phyloP scores from a whole-genome alignment of 2,329 filamentous ascomycete species.

The Stachybotrys chlorohalonatus region DNA sequence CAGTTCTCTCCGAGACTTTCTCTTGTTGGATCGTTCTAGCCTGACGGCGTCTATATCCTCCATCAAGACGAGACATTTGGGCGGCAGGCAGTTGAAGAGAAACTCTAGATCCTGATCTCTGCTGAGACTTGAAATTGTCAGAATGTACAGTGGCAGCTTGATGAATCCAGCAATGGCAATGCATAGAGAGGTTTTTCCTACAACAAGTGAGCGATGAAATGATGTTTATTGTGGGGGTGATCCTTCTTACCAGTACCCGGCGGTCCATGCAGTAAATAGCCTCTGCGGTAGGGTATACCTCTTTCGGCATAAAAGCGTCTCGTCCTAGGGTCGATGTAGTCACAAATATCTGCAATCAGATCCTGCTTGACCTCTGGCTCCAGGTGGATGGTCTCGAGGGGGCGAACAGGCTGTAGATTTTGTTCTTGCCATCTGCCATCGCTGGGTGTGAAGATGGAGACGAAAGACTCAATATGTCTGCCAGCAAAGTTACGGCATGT shows the following conservation, averaged over 20 bases:
- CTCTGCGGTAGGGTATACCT: conserved; percentile 11
- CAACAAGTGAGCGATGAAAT: neutral
- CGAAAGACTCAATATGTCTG: neutral
- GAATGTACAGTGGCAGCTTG: conserved; percentile 1
- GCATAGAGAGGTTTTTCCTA: conserved; percentile 1
- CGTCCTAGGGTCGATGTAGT: conserved; percentile 8
- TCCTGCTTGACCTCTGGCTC: conserved; percentile 7
- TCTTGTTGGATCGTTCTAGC: neutral
- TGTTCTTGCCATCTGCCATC: neutral
- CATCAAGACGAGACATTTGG: conserved; percentile 1
- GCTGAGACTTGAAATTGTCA: neutral
- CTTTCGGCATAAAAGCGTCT: conserved; percentile 6
- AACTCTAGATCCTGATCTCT: neutral
- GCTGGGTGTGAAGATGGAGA: neutral
- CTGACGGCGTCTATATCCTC: conserved; percentile 5
- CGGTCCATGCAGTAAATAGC: conserved; percentile 10
- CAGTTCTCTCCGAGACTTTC: conserved; percentile 1
- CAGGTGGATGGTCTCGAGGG: conserved; percentile 8
- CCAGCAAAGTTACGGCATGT: neutral
- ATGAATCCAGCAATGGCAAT: neutral
- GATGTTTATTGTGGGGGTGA: neutral
- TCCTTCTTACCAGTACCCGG: conserved; percentile 11
- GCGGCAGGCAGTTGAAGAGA: neutral
- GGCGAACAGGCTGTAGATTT: conserved; percentile 2
- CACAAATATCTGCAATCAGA: conserved; percentile 7